Conservation (phyloP, 257 asterid species). For the Marsdenia floribunda region DNA sequence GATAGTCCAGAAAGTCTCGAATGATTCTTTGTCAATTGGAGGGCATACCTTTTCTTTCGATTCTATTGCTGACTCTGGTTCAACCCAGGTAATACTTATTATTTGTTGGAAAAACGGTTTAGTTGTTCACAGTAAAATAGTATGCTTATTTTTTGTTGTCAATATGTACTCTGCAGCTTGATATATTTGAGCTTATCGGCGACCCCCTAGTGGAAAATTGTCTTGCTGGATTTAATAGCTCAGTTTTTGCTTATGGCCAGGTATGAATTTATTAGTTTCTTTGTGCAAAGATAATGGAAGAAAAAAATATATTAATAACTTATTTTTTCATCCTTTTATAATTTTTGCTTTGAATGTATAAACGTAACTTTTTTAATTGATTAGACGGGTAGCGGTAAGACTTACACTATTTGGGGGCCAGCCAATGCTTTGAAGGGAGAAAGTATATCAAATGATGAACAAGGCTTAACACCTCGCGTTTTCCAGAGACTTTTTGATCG, state of each 20-base stretch:
- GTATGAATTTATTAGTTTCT: constrained; percentile 26
- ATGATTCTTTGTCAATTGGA: constrained; percentile 65
- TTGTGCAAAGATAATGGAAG: not conserved
- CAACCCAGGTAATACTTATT: constrained; percentile 65
- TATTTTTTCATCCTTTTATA: not conserved
- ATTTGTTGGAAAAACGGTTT: not conserved
- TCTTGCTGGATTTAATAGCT: constrained; percentile 95
- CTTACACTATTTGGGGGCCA: constrained; percentile 98
- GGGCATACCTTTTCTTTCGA: constrained; percentile 84
- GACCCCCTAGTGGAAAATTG: constrained; percentile 96
- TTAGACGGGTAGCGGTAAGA: constrained; percentile 98
- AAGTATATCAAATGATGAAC: constrained; percentile 45
- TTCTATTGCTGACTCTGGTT: constrained; percentile 69
- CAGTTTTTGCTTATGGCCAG: constrained; percentile 99
- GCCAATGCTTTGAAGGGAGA: constrained; percentile 76
- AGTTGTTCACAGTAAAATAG: not conserved
- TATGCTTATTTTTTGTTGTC: constrained; percentile 17
- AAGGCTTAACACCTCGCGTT: constrained; percentile 97
- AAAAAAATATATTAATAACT: not conserved
- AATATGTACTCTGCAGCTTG: constrained; percentile 49
- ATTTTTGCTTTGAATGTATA: not conserved
- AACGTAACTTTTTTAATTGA: constrained; percentile 9
- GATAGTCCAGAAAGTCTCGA: constrained; percentile 56
- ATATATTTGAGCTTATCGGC: constrained; percentile 87
- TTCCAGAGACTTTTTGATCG: constrained; percentile 70